A percentile compares a stretch with the other conserved stretches of the same genome.
Evolutionary conservation across 1,284 basidiomycete species (phyloP).

Genomic region (Trametes sp.): DNA sequence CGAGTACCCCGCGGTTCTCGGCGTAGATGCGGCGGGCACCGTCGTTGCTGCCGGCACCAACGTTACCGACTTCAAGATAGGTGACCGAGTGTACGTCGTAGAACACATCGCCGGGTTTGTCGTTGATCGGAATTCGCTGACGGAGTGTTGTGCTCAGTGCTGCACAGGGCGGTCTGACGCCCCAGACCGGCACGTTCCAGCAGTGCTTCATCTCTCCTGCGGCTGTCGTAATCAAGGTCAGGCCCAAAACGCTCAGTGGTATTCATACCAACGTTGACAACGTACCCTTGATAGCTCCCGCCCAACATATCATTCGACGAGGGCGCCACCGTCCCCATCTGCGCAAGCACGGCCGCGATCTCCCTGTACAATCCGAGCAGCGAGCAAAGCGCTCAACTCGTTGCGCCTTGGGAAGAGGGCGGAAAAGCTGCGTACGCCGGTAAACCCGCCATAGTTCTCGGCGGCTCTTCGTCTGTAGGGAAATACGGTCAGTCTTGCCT

Average conservation of each 20-base stretch:
- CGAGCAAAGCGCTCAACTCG: conserved; percentile 40
- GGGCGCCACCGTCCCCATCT: conserved; percentile 9
- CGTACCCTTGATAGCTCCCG: not conserved
- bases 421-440: conserved; percentile 46
- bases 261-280: not conserved
- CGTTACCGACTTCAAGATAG: conserved; percentile 23
- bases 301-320: not conserved
- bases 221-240: not conserved
- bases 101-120: not conserved
- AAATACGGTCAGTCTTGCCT: no score
- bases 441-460: no score
- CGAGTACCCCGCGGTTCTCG: conserved; percentile 32
- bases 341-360: conserved; percentile 42
- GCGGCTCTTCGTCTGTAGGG: no score
- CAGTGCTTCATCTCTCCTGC: not conserved
- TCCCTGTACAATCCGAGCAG: conserved; percentile 46
- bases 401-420: conserved; percentile 38
- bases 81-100: conserved; percentile 29
- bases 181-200: not conserved
- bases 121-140: not conserved
- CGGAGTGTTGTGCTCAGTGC: no score
- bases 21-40: conserved; percentile 29
- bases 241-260: not conserved
- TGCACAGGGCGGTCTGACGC: not conserved
- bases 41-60: conserved; percentile 33